Conservation (phyloP, 2,329 filamentous ascomycete species). For the Phyllosticta paracitricarpa region DNA sequence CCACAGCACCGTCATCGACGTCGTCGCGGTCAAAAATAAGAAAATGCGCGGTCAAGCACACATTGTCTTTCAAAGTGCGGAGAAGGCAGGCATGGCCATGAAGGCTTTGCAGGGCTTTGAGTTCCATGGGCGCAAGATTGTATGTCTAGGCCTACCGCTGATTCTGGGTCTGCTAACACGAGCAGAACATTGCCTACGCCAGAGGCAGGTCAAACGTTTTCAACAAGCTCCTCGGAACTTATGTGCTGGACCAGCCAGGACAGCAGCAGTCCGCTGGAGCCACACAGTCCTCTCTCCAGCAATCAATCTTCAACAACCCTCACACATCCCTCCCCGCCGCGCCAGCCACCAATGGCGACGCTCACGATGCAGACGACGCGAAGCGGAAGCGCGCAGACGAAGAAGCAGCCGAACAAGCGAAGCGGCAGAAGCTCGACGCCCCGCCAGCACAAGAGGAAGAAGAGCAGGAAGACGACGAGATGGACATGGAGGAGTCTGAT, state of each 20-base stretch:
- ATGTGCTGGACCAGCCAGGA: conserved; percentile 40
- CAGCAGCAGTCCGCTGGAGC: conserved; percentile 23
- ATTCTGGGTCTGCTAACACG: not conserved
- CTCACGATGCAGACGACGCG: conserved; percentile 59
- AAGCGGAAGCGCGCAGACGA: conserved; percentile 52
- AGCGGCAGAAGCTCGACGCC: conserved; percentile 45
- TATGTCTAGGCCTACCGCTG: conserved; percentile 36
- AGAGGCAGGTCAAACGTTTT: conserved; percentile 83
- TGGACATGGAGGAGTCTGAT: conserved; percentile 60
- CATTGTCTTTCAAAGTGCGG: conserved; percentile 77
- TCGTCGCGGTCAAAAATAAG: conserved; percentile 77
- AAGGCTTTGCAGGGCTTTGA: conserved; percentile 74
- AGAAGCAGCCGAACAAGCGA: conserved; percentile 24
- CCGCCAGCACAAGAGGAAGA: conserved; percentile 15
- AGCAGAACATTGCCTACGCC: conserved; percentile 79
- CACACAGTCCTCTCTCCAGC: conserved; percentile 35
- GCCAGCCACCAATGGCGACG: conserved; percentile 40
- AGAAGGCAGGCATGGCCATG: conserved; percentile 92
- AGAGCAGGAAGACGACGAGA: conserved; percentile 43
- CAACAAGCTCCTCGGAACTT: conserved; percentile 85
- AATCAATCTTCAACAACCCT: conserved; percentile 8
- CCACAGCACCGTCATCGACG: conserved; percentile 83
- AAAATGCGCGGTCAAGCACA: conserved; percentile 97
- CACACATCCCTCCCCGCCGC: not conserved
- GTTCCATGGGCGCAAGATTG: conserved; percentile 78